Evolutionary conservation across 2,329 filamentous ascomycete species (phyloP).

Genomic region (Aspergillus sp.): DNA sequence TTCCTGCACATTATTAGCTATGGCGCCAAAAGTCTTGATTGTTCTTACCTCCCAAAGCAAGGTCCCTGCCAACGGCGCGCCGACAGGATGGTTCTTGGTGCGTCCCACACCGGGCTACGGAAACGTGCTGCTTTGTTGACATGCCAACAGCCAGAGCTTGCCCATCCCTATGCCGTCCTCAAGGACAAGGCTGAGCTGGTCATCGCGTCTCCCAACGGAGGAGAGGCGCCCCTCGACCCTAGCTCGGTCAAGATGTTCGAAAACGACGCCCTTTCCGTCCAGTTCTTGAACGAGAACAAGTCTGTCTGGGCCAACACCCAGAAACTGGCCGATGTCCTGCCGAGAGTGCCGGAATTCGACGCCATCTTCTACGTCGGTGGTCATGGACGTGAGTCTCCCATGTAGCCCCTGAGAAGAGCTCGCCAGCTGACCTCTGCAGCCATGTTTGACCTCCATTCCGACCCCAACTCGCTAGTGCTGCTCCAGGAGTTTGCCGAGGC

Average conservation of each 20-base stretch:
- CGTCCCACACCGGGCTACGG: conserved; percentile 2
- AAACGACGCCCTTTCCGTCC: conserved; percentile 42
- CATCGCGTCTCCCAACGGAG: conserved; percentile 55
- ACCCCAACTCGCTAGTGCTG: conserved; percentile 33
- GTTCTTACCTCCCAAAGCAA: conserved; percentile 56
- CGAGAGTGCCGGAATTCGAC: conserved; percentile 52
- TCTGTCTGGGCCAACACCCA: conserved; percentile 55
- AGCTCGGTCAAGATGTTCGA: conserved; percentile 47
- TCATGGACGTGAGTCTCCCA: conserved; percentile 42
- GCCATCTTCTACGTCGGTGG: conserved; percentile 54
- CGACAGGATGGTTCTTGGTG: conserved; percentile 65
- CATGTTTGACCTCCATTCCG: conserved; percentile 43
- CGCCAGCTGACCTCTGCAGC: conserved; percentile 15
- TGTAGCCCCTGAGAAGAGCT: background rate
- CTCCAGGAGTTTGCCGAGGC: conserved; percentile 41
- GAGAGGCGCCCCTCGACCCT: conserved; percentile 53
- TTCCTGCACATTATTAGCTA: too few species aligned
- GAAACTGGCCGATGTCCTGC: conserved; percentile 48
- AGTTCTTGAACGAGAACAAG: conserved; percentile 49
- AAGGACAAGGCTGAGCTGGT: conserved; percentile 45
- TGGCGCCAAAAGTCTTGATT: conserved; percentile 54
- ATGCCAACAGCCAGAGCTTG: conserved; percentile 43
- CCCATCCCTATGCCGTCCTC: conserved; percentile 55
- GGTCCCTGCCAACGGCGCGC: conserved; percentile 35
- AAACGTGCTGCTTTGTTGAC: background rate